Evolutionary conservation across 441 rosid species (phyloP), one percentile per base, ranked within the genome.

Genomic region (Macaranga tanarius): DNA sequence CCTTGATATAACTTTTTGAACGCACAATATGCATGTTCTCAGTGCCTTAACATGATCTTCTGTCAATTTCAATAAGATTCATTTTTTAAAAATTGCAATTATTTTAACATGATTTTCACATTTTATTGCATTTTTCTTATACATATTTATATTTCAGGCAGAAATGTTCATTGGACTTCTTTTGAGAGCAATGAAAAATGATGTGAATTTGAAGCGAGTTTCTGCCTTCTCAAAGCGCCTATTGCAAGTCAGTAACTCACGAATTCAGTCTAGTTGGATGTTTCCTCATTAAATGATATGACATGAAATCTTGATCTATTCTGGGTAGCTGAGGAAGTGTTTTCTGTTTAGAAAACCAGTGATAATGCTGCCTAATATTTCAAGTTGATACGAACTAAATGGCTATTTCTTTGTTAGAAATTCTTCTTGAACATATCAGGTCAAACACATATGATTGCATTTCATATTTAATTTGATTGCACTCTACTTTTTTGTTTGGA

Each of bases 111-210:
- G 4, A 26, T 72, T 13, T 52, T 58, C 16, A n/a, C 31, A 47
- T 22, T 54, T 70, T 22, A 69, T 62, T 67, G 11, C 4, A 25
- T 51, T 72, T 54, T 34, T 50, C 54, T 52, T 56, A 11, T 48
- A 15, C 52, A 17, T 62, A 26, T 50, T 61, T 50, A 38, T 7
- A 66, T 77, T 83, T 75, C 92, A 96, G 98, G 95, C 83, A 6
- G 99, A 93, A 83, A 83, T 92, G 97, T 93, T 95, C 79, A 88
- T 93, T 74, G 98, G 94, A 70, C 98, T 93, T 76, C 83, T 90
- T 73, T 84, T 89, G 22, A 87, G 97, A 85, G 93, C 97, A 76
- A 96, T 92, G 98, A 96, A 90, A 83, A 86, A 75, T 73, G 99
- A 96, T 75, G 82, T 90, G 71, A 90, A 96, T 80, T 80, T 93